Percentiles rank a stretch among this genome's conserved stretches.
Conservation (phyloP, 768 basidiomycete genomes). For the Phanerodontia chrysosporium region DNA sequence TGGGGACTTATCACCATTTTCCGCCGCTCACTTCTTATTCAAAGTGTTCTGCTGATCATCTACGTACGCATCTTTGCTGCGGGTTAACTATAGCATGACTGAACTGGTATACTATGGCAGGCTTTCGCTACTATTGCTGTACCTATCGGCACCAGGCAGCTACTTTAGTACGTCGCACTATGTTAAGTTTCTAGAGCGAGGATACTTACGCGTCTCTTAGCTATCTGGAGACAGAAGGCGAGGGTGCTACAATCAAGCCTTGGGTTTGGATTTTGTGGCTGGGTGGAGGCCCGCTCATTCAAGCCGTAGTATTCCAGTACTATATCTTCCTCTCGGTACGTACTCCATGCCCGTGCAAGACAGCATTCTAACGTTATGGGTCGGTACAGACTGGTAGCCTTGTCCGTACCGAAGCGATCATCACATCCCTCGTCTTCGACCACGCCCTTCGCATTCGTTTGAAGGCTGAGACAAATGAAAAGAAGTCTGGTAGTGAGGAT, state of each 20-base stretch:
- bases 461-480: constrained; percentile 9
- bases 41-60: constrained; percentile 6
- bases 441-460: constrained; percentile 14
- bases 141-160: constrained; percentile 32
- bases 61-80: constrained; percentile 4
- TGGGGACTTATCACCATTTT: constrained; percentile 29
- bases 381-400: constrained; percentile 2
- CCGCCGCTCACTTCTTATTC: background rate
- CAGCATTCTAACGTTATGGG: background rate
- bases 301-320: background rate
- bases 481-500: background rate
- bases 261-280: constrained; percentile 44
- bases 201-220: constrained; percentile 4
- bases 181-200: background rate
- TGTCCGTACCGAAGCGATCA: constrained; percentile 6
- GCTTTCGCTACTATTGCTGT: constrained; percentile 13
- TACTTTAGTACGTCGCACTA: constrained; percentile 29
- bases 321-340: constrained; percentile 12
- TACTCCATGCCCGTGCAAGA: background rate
- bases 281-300: constrained; percentile 21
- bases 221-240: constrained; percentile 34
- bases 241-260: constrained; percentile 34
- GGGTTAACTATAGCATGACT: background rate
- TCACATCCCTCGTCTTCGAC: constrained; percentile 14
- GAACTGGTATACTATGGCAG: constrained; percentile 5